Conservation (phyloP, 192 early-diverging fungal species). For the Coemansia sp. region DNA sequence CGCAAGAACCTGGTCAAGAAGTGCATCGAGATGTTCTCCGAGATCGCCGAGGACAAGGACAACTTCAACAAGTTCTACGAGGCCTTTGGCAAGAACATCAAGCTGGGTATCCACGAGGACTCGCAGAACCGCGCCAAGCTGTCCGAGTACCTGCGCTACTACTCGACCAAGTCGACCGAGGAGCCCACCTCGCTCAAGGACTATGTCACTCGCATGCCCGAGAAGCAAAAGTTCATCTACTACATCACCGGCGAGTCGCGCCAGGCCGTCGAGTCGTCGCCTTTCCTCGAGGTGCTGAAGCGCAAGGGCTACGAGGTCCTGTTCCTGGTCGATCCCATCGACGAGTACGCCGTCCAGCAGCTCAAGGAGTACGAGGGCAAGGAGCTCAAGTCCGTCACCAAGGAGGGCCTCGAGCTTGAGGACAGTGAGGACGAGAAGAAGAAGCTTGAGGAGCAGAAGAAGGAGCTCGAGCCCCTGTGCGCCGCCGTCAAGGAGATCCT, state of each 20-base stretch:
- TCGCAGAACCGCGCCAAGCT: constrained; percentile 95
- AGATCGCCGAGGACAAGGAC: constrained; percentile 98
- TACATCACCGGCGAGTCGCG: constrained; percentile 97
- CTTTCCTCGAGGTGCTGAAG: constrained; percentile 98
- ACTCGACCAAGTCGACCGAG: constrained; percentile 98
- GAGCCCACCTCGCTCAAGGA: constrained; percentile 99
- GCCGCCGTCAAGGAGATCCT: constrained; percentile 97
- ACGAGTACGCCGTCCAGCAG: constrained; percentile 98
- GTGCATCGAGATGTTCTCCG: constrained; percentile 96
- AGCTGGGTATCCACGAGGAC: constrained; percentile 99
- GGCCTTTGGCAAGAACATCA: constrained; percentile 98
- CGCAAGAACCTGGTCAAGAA: constrained; percentile 99
- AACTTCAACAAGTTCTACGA: constrained; percentile 99
- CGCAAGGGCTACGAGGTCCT: constrained; percentile 99
- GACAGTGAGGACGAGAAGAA: constrained; percentile 99
- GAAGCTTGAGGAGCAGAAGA: constrained; percentile 89
- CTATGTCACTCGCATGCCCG: constrained; percentile 99
- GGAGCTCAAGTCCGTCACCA: constrained; percentile 96
- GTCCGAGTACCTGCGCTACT: constrained; percentile 94
- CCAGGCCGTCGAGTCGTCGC: constrained; percentile 91
- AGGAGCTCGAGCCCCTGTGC: constrained; percentile 88
- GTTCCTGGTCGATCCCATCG: constrained; percentile 98
- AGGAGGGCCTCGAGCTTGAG: constrained; percentile 99
- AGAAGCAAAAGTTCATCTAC: constrained; percentile 99
- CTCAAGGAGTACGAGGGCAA: constrained; percentile 99